These are phyloP conservation scores for Paramecium sexaurelia DNA, from an alignment of 73 alveolate genomes.

Conservation along the genomic window DNA sequence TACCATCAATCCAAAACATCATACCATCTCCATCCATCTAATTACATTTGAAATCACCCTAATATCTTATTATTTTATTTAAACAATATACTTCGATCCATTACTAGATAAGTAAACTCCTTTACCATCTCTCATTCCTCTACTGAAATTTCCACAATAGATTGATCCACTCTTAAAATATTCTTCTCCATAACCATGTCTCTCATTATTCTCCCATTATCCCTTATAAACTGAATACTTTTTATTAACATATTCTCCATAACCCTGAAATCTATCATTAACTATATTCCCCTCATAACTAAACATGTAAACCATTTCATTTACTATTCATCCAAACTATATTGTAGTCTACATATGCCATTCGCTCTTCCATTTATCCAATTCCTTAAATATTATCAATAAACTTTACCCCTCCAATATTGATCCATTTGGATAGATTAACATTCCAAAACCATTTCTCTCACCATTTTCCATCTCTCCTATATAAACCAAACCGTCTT, in stretches of 20 bases:
- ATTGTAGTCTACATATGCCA: background rate
- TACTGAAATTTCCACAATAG: background rate
- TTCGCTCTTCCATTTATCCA: background rate
- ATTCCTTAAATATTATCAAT: background rate
- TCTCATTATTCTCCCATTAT: background rate
- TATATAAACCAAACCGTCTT: constrained; percentile 28
- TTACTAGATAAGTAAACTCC: background rate
- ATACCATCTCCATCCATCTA: background rate
- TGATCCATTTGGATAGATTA: background rate
- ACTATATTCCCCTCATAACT: background rate
- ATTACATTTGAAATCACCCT: background rate
- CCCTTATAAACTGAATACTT: background rate
- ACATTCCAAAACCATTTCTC: background rate
- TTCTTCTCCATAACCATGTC: constrained; percentile 42
- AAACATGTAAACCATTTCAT: background rate
- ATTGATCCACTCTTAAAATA: background rate
- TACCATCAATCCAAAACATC: constrained; percentile 66
- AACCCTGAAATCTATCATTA: constrained; percentile 4
- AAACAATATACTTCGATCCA: background rate
- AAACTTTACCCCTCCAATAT: background rate
- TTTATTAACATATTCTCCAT: background rate
- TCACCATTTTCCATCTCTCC: background rate
- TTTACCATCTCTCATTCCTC: background rate
- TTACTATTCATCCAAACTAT: background rate
- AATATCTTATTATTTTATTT: background rate